Conservation (phyloP, 768 basidiomycete species). For the Suillus luteus region DNA sequence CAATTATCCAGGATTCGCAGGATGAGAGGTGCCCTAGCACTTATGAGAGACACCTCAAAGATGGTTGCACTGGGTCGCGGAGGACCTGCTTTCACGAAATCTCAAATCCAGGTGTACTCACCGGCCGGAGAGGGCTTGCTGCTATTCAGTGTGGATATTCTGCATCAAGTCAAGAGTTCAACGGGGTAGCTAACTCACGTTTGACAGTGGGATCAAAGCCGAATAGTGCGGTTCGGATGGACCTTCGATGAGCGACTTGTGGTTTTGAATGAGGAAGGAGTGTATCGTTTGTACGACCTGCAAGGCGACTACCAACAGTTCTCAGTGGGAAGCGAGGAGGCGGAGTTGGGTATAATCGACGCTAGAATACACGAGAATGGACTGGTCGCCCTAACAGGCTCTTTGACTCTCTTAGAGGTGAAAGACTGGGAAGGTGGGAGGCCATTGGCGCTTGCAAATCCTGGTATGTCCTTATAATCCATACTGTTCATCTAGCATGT, state of each 20-base stretch:
- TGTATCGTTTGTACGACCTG: constrained; percentile 86
- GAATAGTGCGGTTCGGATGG: constrained; percentile 83
- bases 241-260: constrained; percentile 79
- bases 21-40: constrained; percentile 47
- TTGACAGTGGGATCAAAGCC: constrained; percentile 86
- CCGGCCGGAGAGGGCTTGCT: constrained; percentile 76
- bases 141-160: constrained; percentile 68
- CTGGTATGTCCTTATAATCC: constrained; percentile 52
- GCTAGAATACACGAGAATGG: constrained; percentile 87
- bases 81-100: constrained; percentile 60
- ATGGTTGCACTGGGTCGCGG: constrained; percentile 68
- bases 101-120: constrained; percentile 88
- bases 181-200: constrained; percentile 18
- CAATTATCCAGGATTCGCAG: constrained; percentile 11
- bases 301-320: constrained; percentile 85
- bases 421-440: constrained; percentile 86
- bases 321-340: constrained; percentile 80
- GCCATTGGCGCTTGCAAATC: constrained; percentile 69
- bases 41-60: constrained; percentile 85
- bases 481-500: not conserved
- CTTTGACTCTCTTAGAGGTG: constrained; percentile 78
- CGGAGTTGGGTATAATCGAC: constrained; percentile 81
- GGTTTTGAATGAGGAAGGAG: constrained; percentile 89
- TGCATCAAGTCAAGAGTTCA: not conserved
- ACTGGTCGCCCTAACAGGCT: constrained; percentile 80